phyloP scores from a whole-genome alignment of 2,329 filamentous ascomycete genomes.

The Helotiales sp. region DNA sequence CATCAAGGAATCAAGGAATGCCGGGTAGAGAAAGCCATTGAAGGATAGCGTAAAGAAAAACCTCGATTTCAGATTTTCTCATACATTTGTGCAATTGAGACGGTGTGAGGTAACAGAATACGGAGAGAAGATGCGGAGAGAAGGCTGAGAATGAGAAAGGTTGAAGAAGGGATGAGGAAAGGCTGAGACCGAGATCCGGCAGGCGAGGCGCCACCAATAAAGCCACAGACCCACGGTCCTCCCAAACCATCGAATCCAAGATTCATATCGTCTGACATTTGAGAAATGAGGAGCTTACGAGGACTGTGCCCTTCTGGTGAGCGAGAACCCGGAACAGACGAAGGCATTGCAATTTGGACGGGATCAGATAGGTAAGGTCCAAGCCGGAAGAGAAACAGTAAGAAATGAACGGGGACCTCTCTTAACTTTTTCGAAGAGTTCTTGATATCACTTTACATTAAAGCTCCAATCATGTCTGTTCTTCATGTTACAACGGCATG shows the following conservation, averaged over 20 bases:
- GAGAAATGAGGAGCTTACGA: no score
- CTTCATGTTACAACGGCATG: no score
- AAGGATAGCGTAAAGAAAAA: neutral
- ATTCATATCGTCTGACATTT: neutral
- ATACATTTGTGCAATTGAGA: neutral
- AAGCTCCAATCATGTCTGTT: no score
- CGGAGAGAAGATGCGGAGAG: neutral
- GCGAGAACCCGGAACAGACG: neutral
- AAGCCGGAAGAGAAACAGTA: neutral
- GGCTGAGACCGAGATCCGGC: neutral
- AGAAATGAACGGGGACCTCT: neutral
- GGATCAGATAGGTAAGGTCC: slow-evolving; percentile 1
- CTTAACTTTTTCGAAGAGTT: slow-evolving; percentile 27
- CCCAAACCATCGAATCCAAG: neutral
- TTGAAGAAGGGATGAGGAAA: neutral
- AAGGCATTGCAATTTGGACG: neutral
- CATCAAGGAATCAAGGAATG: neutral
- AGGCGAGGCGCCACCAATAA: neutral
- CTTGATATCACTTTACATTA: neutral
- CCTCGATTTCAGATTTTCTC: neutral
- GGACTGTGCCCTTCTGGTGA: no score
- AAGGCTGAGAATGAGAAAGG: neutral
- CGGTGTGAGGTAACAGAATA: neutral
- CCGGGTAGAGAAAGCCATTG: neutral
- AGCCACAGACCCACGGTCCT: neutral